phyloP scores from a whole-genome alignment of 2,329 filamentous ascomycete genomes.

The Fusarium hainanense region DNA sequence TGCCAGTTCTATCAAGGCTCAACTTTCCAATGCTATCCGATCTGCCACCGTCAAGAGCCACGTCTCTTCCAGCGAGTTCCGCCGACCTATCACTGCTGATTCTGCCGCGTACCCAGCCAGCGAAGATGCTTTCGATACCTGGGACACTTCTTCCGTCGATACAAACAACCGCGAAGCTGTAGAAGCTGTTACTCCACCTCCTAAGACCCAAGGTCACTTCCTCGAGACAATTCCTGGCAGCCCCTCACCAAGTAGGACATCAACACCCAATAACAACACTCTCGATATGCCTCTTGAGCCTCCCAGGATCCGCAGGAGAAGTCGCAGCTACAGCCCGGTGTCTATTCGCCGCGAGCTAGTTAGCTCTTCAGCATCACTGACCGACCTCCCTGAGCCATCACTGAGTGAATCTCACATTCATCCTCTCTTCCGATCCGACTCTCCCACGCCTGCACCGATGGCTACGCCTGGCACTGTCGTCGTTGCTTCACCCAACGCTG shows the following conservation, averaged over 20 bases:
- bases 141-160: conserved; percentile 78
- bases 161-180: conserved; percentile 68
- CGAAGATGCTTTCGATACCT: conserved; percentile 77
- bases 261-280: conserved; percentile 63
- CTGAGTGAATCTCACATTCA: conserved; percentile 77
- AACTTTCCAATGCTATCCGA: conserved; percentile 59
- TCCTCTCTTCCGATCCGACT: conserved; percentile 80
- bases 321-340: conserved; percentile 64
- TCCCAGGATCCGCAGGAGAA: conserved; percentile 57
- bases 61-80: conserved; percentile 59
- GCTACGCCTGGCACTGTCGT: conserved; percentile 77
- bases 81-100: conserved; percentile 61
- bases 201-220: conserved; percentile 59
- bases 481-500: conserved; percentile 75
- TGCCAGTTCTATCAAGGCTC: conserved; percentile 50
- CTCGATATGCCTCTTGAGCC: conserved; percentile 67
- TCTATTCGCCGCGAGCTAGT: conserved; percentile 48
- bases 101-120: conserved; percentile 54
- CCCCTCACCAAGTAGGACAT: conserved; percentile 71
- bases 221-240: conserved; percentile 79
- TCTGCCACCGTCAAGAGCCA: conserved; percentile 68
- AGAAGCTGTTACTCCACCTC: conserved; percentile 59
- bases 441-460: conserved; percentile 72
- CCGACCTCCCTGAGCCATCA: conserved; percentile 62
- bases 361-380: conserved; percentile 46